A percentile compares a stretch with the other conserved stretches of the same genome.
Evolutionary conservation across 1,284 basidiomycete genomes (phyloP).

Genomic region (Quambalaria eucalypti): DNA sequence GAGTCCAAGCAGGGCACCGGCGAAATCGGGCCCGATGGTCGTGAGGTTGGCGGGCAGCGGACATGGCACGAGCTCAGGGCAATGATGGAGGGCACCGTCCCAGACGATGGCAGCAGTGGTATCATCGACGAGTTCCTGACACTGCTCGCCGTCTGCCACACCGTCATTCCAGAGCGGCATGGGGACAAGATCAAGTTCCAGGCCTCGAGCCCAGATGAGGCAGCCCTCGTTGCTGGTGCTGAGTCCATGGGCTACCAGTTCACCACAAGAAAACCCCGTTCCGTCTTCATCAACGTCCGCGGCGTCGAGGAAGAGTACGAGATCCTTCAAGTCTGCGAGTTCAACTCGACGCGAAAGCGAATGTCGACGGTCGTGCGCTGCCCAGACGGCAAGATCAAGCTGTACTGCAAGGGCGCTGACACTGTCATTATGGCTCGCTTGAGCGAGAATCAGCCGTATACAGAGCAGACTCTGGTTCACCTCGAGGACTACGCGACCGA

Average conservation of each 20-base stretch:
- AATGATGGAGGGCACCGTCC: conserved; percentile 50
- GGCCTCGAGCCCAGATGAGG: conserved; percentile 95
- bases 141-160: conserved; percentile 90
- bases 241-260: conserved; percentile 88
- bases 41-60: conserved; percentile 56
- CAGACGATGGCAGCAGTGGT: conserved; percentile 51
- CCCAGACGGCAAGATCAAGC: conserved; percentile 81
- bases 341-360: conserved; percentile 92
- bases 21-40: conserved; percentile 47
- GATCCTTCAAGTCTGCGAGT: conserved; percentile 93
- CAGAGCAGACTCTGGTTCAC: conserved; percentile 77
- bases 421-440: conserved; percentile 61
- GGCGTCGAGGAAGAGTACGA: conserved; percentile 72
- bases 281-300: conserved; percentile 74
- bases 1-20: conserved; percentile 60
- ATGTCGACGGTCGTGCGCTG: conserved; percentile 90
- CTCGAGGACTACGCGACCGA: conserved; percentile 78
- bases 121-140: conserved; percentile 77
- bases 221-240: conserved; percentile 87
- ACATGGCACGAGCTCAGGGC: conserved; percentile 66
- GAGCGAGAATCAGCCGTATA: conserved; percentile 59
- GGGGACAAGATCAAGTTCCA: conserved; percentile 63
- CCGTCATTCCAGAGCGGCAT: conserved; percentile 83
- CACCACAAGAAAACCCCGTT: conserved; percentile 87
- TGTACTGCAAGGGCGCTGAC: conserved; percentile 96